These are phyloP conservation scores for Gynostemma pentaphyllum DNA, from an alignment of 306 rosid genomes.

Conservation along the genomic window DNA sequence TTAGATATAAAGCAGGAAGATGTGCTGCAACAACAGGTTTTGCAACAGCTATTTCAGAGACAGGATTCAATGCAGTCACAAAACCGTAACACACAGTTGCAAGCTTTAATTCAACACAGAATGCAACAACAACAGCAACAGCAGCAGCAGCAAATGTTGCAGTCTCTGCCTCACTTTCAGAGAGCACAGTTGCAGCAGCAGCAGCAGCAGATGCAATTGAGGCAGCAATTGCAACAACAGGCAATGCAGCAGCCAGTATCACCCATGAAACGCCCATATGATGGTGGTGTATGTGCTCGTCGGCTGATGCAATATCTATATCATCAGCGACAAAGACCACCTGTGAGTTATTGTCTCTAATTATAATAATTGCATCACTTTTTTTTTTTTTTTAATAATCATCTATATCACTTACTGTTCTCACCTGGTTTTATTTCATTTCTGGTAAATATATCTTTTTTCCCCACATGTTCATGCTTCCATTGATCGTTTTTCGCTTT, in stretches of 20 bases:
- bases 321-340: slow-evolving; percentile 83
- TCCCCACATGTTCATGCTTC: background rate
- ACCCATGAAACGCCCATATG: slow-evolving; percentile 59
- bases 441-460: background rate
- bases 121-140: slow-evolving; percentile 69
- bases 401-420: background rate
- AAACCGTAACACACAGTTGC: slow-evolving; percentile 62
- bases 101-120: slow-evolving; percentile 70
- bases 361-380: background rate
- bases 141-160: slow-evolving; percentile 47
- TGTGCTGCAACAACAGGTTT: slow-evolving; percentile 59
- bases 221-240: slow-evolving; percentile 83
- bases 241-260: slow-evolving; percentile 57
- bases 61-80: slow-evolving; percentile 73
- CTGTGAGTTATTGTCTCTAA: slow-evolving; percentile 33
- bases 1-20: slow-evolving; percentile 82
- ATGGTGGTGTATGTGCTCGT: slow-evolving; percentile 82
- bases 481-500: background rate
- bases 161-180: slow-evolving; percentile 82
- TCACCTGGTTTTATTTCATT: background rate
- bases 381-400: background rate
- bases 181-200: slow-evolving; percentile 63
- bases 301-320: slow-evolving; percentile 93
- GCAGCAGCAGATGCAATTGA: slow-evolving; percentile 53
- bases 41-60: slow-evolving; percentile 79